A percentile compares a stretch with the other conserved stretches of the same genome.
Evolutionary conservation across 75 land plant genomes (phyloP).

Genomic region (Ceratopteris richardii): DNA sequence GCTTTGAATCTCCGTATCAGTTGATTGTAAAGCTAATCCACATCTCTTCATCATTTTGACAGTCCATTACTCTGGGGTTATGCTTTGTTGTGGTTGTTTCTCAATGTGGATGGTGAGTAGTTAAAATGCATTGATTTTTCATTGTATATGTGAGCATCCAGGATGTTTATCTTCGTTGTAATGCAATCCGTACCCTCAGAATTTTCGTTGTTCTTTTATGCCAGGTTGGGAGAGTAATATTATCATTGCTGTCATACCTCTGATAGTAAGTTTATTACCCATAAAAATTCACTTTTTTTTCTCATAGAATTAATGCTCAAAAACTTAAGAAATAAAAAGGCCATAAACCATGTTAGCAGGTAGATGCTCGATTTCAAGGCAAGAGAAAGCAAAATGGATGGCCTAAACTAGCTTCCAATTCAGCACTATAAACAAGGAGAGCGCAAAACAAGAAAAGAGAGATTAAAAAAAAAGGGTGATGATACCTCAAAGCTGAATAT

Average conservation of each 20-base stretch:
- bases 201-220: conserved; percentile 1
- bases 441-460: too few species aligned
- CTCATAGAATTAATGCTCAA: not conserved
- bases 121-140: not conserved
- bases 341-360: too few species aligned
- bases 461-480: too few species aligned
- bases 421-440: too few species aligned
- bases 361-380: too few species aligned
- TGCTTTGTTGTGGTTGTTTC: conserved; percentile 64
- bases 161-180: conserved; percentile 6
- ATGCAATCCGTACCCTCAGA: not conserved
- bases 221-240: conserved; percentile 74
- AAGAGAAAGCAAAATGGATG: too few species aligned
- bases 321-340: too few species aligned
- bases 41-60: conserved; percentile 7
- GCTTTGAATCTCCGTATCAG: too few species aligned
- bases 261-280: conserved; percentile 48
- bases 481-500: too few species aligned
- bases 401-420: too few species aligned
- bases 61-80: conserved; percentile 82
- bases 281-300: not conserved
- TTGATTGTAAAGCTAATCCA: too few species aligned
- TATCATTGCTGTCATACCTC: conserved; percentile 63
- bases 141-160: not conserved
- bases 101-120: conserved; percentile 72